Evolutionary conservation across 2,329 filamentous ascomycete species (phyloP).

Genomic region (Fusarium lyarnte): DNA sequence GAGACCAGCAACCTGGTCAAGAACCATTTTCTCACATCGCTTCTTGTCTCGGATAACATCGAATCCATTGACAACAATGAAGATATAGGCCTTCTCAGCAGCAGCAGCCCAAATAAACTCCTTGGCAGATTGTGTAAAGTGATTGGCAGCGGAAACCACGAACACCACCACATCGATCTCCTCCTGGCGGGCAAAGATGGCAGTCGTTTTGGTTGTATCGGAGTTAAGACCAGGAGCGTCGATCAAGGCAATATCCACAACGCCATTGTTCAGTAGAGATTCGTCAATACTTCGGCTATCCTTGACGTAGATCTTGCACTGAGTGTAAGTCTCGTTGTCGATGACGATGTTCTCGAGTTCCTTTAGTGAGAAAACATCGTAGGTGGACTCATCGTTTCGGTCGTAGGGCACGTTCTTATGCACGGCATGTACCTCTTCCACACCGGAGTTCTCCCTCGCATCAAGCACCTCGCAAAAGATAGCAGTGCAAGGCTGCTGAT

Average conservation of each 20-base stretch:
- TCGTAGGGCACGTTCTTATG: slow-evolving; percentile 84
- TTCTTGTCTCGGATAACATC: slow-evolving; percentile 93
- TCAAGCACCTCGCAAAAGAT: slow-evolving; percentile 99
- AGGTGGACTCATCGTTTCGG: slow-evolving; percentile 91
- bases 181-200: slow-evolving; percentile 95
- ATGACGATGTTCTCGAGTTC: slow-evolving; percentile 90
- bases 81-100: slow-evolving; percentile 97
- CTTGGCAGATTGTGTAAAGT: slow-evolving; percentile 97
- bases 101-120: slow-evolving; percentile 97
- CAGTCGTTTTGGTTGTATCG: slow-evolving; percentile 96
- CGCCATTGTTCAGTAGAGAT: slow-evolving; percentile 94
- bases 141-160: slow-evolving; percentile 95
- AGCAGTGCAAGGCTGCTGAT: slow-evolving; percentile 97
- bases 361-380: slow-evolving; percentile 81
- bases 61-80: slow-evolving; percentile 98
- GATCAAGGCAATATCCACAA: slow-evolving; percentile 97
- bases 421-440: slow-evolving; percentile 96
- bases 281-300: slow-evolving; percentile 90
- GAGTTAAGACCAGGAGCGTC: slow-evolving; percentile 96
- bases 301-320: slow-evolving; percentile 97
- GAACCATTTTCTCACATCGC: slow-evolving; percentile 88
- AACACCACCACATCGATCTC: slow-evolving; percentile 99
- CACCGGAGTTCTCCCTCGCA: slow-evolving; percentile 85
- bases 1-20: slow-evolving; percentile 88
- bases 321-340: slow-evolving; percentile 87